These are phyloP conservation scores for Sporormia fimetaria DNA, from an alignment of 495 filamentous ascomycete species.

Conservation along the genomic window DNA sequence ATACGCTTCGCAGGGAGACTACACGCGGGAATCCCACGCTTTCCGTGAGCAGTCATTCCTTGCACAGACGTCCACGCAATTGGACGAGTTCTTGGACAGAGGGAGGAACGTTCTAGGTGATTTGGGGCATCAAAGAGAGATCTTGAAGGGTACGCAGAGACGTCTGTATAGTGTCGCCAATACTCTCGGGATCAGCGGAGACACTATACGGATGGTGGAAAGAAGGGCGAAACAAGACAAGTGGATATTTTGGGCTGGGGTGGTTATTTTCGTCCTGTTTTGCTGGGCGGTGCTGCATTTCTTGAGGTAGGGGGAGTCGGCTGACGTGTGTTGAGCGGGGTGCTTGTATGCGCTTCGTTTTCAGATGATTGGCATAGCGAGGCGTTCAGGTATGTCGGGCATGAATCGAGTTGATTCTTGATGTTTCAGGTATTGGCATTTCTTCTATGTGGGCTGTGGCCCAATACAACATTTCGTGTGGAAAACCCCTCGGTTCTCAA, in stretches of 20 bases:
- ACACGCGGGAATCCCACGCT: conserved; percentile 66
- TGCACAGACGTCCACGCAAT: conserved; percentile 57
- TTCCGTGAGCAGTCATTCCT: conserved; percentile 86
- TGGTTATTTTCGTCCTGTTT: conserved; percentile 81
- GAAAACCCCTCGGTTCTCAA: no score
- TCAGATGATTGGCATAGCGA: no score
- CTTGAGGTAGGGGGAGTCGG: conserved; percentile 45
- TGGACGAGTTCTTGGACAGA: conserved; percentile 89
- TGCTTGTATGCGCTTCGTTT: not conserved
- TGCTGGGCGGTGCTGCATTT: conserved; percentile 83
- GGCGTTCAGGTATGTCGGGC: no score
- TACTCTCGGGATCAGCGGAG: conserved; percentile 83
- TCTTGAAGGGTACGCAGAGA: conserved; percentile 87
- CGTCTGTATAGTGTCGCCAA: conserved; percentile 86
- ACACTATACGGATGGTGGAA: conserved; percentile 94
- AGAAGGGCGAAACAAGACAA: conserved; percentile 86
- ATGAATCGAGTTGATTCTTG: no score
- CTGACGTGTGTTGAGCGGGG: not conserved
- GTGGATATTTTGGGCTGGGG: conserved; percentile 91
- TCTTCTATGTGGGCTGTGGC: no score
- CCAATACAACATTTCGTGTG: no score
- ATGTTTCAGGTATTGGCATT: no score
- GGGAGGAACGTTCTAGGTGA: conserved; percentile 84
- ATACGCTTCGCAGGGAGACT: conserved; percentile 46
- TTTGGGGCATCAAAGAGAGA: conserved; percentile 78